These are phyloP conservation scores for Leavenworthia alabamica DNA, from an alignment of 345 rosid genomes.

Conservation along the genomic window DNA sequence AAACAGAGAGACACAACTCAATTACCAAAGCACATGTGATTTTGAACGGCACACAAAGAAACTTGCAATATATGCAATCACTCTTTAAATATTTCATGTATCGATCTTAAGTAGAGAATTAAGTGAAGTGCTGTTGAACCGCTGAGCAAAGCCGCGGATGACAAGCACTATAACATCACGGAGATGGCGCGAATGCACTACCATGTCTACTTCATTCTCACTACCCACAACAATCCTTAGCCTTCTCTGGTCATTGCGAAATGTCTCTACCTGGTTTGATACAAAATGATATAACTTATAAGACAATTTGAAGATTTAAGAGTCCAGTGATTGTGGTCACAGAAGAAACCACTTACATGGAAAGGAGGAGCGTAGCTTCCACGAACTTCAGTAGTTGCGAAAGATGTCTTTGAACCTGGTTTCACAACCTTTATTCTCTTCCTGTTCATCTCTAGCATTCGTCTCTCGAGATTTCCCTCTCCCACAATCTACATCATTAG, in stretches of 20 bases:
- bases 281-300: not conserved
- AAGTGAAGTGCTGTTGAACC: slow-evolving; percentile 94
- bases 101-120: slow-evolving; percentile 79
- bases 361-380: slow-evolving; percentile 94
- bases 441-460: slow-evolving; percentile 74
- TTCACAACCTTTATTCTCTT: slow-evolving; percentile 89
- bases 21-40: not conserved
- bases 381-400: slow-evolving; percentile 82
- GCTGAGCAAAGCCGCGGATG: slow-evolving; percentile 85
- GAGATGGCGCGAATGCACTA: slow-evolving; percentile 75
- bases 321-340: not conserved
- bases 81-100: not conserved
- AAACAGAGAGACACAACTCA: not conserved
- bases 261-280: slow-evolving; percentile 59
- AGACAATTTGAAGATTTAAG: not conserved
- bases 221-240: slow-evolving; percentile 83
- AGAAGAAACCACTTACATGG: slow-evolving; percentile 51
- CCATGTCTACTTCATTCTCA: slow-evolving; percentile 70
- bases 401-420: slow-evolving; percentile 90
- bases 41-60: slow-evolving; percentile 3
- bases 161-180: slow-evolving; percentile 75
- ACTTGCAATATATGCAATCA: not conserved
- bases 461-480: slow-evolving; percentile 79
- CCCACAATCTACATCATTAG: slow-evolving; percentile 52
- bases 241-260: slow-evolving; percentile 77